Evolutionary conservation across 768 basidiomycete genomes (phyloP).

Genomic region (Tylopilus felleus): DNA sequence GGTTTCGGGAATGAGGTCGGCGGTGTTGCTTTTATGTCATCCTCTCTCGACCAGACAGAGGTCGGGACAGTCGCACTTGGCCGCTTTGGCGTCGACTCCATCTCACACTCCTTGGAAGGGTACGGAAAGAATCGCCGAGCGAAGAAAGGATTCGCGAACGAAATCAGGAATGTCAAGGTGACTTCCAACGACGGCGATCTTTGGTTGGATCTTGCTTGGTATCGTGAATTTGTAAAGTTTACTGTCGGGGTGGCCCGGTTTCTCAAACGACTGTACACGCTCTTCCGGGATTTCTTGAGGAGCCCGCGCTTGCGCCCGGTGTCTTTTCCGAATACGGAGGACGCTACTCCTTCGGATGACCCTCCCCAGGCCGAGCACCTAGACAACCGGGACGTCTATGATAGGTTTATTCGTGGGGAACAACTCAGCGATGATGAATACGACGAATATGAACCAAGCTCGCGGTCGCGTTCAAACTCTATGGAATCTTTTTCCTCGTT

Average conservation of each 20-base stretch:
- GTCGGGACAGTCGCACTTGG: slow-evolving; percentile 39
- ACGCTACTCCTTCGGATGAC: slow-evolving; percentile 5
- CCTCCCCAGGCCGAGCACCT: slow-evolving; percentile 9
- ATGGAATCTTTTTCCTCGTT: slow-evolving; percentile 23
- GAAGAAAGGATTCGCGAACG: slow-evolving; percentile 46
- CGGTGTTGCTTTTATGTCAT: slow-evolving; percentile 35
- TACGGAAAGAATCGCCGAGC: slow-evolving; percentile 21
- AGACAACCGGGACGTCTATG: slow-evolving; percentile 44
- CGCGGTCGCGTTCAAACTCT: slow-evolving; percentile 20
- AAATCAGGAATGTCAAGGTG: slow-evolving; percentile 44
- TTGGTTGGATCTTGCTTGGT: slow-evolving; percentile 41
- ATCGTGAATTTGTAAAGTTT: slow-evolving; percentile 38
- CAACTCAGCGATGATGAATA: slow-evolving; percentile 48
- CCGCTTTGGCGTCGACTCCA: slow-evolving; percentile 40
- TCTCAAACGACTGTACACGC: slow-evolving; percentile 19
- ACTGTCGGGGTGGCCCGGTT: slow-evolving; percentile 27
- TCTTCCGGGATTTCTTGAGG: slow-evolving; percentile 18
- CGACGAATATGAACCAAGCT: slow-evolving; percentile 33
- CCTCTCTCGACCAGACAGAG: slow-evolving; percentile 16
- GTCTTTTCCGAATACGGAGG: slow-evolving; percentile 6
- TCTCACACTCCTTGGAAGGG: slow-evolving; percentile 30
- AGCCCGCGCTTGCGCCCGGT: slow-evolving; percentile 10
- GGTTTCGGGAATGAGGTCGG: slow-evolving; percentile 77
- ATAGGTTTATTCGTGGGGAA: slow-evolving; percentile 60
- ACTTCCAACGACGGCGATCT: slow-evolving; percentile 35